Evolutionary conservation across 140 eudicot species (phyloP), one percentile per base, ranked within the genome.

Genomic region (Oenanthe javanica): DNA sequence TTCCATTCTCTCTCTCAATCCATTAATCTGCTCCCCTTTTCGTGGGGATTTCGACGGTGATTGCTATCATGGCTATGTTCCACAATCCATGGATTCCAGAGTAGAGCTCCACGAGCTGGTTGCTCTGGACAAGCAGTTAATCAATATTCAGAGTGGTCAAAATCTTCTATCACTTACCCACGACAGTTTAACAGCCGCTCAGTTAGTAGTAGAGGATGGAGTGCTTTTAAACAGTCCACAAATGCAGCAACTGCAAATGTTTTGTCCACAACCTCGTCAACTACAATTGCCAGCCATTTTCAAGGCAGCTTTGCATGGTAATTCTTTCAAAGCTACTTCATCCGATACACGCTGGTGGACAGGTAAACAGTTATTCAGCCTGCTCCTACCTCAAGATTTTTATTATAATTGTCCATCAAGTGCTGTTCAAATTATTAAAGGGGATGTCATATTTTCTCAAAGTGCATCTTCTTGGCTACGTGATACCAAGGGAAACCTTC

Each of bases 1-100:
- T 67, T 89, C 88, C 18, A 94, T 92, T 77, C 88, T 92, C 40
- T 89, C 99, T 3, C 80, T 90, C 55, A 95, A 95, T 76, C 97
- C 97, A 3, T 82, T 92, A 40, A 84, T 91, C 3, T 95, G 97
- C 83, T 80, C 89, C 8, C 97, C 97, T 10, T 87, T 95, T 31
- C 85, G 93, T 38, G 99, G 97, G 12, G 97, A 95, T 85, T 95
- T 95, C 59, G 99, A 95, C 55, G 97, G 97, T 16, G 99, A 95
- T 55, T 92, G 97, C 54, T 88, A 92, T 73, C 97, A 95, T 63
- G 97, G 97, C 2, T 95, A 86, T 72, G 83, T 95, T 77, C 97
- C 97, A 18, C 97, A 95, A 72, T 95, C 99, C 4, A 45, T 89
- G n/a, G 89, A 89, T 23, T 55, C 88, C 13, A 81, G 91, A 63